These are phyloP conservation scores for Colletotrichum scovillei DNA, from an alignment of 2,329 filamentous ascomycete genomes.

Conservation along the genomic window DNA sequence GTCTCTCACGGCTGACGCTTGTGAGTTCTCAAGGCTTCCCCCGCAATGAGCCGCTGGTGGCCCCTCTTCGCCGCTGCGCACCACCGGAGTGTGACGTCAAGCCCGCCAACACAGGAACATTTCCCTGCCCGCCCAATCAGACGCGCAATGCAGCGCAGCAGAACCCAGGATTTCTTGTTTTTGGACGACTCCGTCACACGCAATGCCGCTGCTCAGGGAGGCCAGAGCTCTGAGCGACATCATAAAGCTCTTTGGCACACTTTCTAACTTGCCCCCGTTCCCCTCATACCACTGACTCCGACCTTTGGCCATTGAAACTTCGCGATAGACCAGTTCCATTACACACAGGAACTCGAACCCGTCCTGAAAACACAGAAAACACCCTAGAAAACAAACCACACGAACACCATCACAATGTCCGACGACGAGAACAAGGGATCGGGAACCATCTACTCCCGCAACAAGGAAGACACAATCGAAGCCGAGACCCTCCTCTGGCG, in stretches of 20 bases:
- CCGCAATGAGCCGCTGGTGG: constrained; percentile 15
- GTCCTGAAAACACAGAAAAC: neutral
- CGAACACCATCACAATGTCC: constrained; percentile 10
- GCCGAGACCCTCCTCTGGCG: constrained; percentile 49
- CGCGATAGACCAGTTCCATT: neutral
- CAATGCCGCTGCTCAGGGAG: constrained; percentile 2
- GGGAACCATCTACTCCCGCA: constrained; percentile 45
- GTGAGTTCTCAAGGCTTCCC: neutral
- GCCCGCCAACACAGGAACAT: constrained; percentile 4
- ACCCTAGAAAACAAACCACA: neutral
- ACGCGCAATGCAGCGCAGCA: neutral
- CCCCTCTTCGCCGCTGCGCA: constrained; percentile 12
- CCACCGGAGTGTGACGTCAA: constrained; percentile 33
- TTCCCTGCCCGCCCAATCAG: constrained; percentile 20
- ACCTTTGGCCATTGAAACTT: neutral
- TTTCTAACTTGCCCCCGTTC: neutral
- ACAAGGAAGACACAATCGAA: constrained; percentile 49
- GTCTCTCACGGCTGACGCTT: neutral
- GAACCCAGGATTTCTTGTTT: constrained; percentile 29
- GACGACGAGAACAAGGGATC: constrained; percentile 23
- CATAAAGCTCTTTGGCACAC: constrained; percentile 21
- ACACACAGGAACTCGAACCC: neutral
- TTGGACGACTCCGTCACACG: constrained; percentile 27
- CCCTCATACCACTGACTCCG: no score
- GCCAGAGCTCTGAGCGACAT: constrained; percentile 30